A percentile compares a stretch with the other conserved stretches of the same genome.
These are phyloP conservation scores for Crepidotus variabilis DNA, from an alignment of 768 basidiomycete genomes.

Conservation along the genomic window DNA sequence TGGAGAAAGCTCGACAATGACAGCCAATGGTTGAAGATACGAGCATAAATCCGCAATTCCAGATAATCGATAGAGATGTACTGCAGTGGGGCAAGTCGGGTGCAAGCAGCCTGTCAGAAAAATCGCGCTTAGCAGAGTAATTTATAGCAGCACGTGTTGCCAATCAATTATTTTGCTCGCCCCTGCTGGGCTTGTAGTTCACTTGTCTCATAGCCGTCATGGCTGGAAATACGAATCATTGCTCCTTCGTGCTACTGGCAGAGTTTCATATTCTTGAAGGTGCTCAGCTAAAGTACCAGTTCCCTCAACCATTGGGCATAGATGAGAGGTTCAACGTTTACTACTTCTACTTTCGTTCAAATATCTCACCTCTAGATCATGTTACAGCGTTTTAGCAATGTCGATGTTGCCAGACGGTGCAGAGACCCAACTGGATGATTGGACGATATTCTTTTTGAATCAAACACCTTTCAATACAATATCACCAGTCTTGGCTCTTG, in stretches of 20 bases:
- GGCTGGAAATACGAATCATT: constrained; percentile 68
- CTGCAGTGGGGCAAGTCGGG: not conserved
- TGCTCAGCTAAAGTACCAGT: constrained; percentile 91
- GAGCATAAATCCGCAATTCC: not conserved
- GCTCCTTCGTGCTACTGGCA: constrained; percentile 93
- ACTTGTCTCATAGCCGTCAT: constrained; percentile 25
- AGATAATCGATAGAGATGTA: not conserved
- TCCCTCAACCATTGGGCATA: constrained; percentile 89
- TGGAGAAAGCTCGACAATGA: not conserved
- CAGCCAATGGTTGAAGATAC: not conserved
- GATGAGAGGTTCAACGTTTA: constrained; percentile 77
- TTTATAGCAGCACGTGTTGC: not conserved
- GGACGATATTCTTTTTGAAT: constrained; percentile 98
- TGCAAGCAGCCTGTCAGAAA: too few relatives aligned
- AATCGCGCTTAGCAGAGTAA: not conserved
- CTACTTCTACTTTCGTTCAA: not conserved
- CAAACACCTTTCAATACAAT: constrained; percentile 89
- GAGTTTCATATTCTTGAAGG: constrained; percentile 98
- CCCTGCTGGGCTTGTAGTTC: not conserved
- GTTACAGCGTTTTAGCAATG: constrained; percentile 81
- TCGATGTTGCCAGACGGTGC: constrained; percentile 99
- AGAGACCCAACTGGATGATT: constrained; percentile 91
- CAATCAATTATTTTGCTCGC: not conserved
- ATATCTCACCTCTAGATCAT: constrained; percentile 5
- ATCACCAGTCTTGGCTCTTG: constrained; percentile 73